Conservation (phyloP, 2,329 filamentous ascomycete species). For the Botrytis cinerea region DNA sequence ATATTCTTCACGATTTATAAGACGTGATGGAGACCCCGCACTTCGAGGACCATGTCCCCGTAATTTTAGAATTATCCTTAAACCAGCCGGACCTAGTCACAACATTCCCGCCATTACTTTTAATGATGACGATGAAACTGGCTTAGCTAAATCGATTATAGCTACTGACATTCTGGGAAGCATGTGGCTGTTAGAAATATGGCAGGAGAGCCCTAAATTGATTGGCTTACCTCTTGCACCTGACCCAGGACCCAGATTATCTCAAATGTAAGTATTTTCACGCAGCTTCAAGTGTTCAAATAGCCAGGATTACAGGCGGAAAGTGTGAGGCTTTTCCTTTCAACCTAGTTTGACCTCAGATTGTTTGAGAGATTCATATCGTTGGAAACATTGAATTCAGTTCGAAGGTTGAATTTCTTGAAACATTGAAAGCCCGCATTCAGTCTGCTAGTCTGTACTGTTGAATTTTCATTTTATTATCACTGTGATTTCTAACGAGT, state of each 20-base stretch:
- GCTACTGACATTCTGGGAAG: conserved; percentile 37
- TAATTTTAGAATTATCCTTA: conserved; percentile 28
- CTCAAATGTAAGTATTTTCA: conserved; percentile 12
- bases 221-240: neutral
- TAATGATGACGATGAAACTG: conserved; percentile 28
- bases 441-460: neutral
- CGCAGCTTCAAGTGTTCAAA: neutral
- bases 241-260: neutral
- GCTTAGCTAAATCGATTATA: conserved; percentile 33
- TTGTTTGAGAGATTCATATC: neutral
- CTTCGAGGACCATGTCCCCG: neutral
- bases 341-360: neutral
- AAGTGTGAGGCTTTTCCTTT: neutral
- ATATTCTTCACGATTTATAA: no score
- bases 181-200: conserved; percentile 23
- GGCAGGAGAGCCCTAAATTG: neutral
- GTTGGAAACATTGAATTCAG: neutral
- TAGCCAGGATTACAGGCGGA: neutral
- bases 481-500: neutral
- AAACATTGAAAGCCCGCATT: neutral
- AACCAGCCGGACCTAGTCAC: conserved; percentile 20
- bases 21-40: neutral
- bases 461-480: neutral
- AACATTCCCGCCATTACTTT: conserved; percentile 41
- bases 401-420: neutral